phyloP scores from a whole-genome alignment of 192 early-diverging fungal species.

The Coemansia sp. region DNA sequence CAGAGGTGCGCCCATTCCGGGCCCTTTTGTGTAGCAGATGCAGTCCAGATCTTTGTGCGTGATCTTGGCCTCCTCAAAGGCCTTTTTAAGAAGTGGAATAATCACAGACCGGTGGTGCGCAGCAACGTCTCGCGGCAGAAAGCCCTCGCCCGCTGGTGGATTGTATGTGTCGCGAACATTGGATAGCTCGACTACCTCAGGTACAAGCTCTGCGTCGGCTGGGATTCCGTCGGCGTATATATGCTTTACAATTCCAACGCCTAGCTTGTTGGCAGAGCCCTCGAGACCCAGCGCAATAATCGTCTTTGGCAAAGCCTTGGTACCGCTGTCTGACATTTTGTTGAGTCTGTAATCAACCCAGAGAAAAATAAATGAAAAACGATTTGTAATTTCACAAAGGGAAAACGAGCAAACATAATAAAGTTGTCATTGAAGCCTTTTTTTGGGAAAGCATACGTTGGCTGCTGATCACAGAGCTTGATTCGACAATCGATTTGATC shows the following conservation, averaged over 20 bases:
- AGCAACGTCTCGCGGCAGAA: conserved; percentile 92
- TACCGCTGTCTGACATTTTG: not conserved
- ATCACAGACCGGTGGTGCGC: conserved; percentile 83
- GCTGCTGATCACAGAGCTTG: no score
- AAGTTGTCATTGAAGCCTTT: no score
- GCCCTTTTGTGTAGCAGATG: conserved; percentile 98
- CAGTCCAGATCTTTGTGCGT: conserved; percentile 77
- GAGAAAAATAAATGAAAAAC: not conserved
- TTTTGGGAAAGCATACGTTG: no score
- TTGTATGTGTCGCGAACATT: conserved; percentile 94
- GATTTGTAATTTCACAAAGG: no score
- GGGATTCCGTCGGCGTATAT: conserved; percentile 36
- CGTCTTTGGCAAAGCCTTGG: conserved; percentile 20
- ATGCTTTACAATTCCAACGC: conserved; percentile 91
- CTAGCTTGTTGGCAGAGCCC: conserved; percentile 97
- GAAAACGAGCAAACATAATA: no score
- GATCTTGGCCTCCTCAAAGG: conserved; percentile 74
- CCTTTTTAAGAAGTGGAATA: conserved; percentile 70
- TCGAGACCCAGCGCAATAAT: conserved; percentile 77
- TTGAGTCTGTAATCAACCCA: not conserved
- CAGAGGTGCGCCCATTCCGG: conserved; percentile 98
- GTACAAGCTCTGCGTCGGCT: conserved; percentile 51
- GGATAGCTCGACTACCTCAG: conserved; percentile 68
- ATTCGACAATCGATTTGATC: no score
- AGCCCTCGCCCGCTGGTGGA: conserved; percentile 95